Conservation (phyloP, 106 monocot species). For the Alisma plantagoaquatica region DNA sequence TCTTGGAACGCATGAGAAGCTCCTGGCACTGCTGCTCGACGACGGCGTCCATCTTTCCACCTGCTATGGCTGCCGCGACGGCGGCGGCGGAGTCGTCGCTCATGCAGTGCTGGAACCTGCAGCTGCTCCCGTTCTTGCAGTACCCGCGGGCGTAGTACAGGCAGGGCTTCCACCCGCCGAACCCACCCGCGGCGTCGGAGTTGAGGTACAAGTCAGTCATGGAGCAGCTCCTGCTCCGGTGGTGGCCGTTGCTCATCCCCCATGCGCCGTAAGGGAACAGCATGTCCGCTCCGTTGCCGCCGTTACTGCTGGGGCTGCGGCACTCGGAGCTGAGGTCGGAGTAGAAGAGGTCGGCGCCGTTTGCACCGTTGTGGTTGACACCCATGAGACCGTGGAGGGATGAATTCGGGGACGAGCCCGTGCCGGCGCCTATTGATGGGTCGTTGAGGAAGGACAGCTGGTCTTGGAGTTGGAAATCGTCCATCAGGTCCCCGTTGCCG, state of each 20-base stretch:
- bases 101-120: constrained; percentile 62
- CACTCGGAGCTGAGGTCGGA: constrained; percentile 20
- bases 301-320: constrained; percentile 26
- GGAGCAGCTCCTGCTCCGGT: constrained; percentile 39
- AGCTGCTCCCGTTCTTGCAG: constrained; percentile 82
- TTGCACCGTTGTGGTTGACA: not conserved
- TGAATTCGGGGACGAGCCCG: not conserved
- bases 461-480: constrained; percentile 62
- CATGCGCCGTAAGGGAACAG: constrained; percentile 34
- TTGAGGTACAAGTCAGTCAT: constrained; percentile 47
- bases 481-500: constrained; percentile 27
- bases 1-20: constrained; percentile 64
- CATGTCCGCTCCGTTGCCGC: constrained; percentile 10
- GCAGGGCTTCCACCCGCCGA: constrained; percentile 74
- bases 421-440: not conserved
- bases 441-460: constrained; percentile 72
- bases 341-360: constrained; percentile 18
- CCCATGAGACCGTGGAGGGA: constrained; percentile 7
- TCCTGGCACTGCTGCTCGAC: constrained; percentile 70
- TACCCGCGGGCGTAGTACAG: constrained; percentile 81
- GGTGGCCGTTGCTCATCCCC: constrained; percentile 13
- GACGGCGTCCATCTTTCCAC: constrained; percentile 32
- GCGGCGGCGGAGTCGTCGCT: constrained; percentile 26
- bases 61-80: not conserved
- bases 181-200: constrained; percentile 23